phyloP scores from a whole-genome alignment of 768 basidiomycete genomes.

The Rhodotorula kratochvilovae region DNA sequence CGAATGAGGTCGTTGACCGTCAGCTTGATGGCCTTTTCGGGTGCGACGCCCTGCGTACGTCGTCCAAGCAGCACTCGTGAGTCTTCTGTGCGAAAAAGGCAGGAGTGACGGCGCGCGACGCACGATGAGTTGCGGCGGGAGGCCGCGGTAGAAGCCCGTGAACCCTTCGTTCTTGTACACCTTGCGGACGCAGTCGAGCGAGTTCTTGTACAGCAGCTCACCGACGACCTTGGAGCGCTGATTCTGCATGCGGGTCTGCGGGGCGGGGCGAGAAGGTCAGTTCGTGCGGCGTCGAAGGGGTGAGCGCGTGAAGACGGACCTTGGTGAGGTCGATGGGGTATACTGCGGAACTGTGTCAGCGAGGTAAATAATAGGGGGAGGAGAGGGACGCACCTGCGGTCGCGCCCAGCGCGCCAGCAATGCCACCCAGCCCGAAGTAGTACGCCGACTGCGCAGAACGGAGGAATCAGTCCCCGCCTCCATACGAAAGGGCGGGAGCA shows the following conservation, averaged over 20 bases:
- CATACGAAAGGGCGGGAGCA: conserved; percentile 46
- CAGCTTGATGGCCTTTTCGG: conserved; percentile 96
- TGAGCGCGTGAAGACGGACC: neutral
- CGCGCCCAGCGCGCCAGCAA: conserved; percentile 90
- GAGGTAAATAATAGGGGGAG: neutral
- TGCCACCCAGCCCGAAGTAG: conserved; percentile 76
- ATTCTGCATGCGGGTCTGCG: conserved; percentile 78
- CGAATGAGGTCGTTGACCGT: conserved; percentile 93
- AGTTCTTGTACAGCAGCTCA: conserved; percentile 94
- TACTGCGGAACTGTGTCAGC: conserved; percentile 50
- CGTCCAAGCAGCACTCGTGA: neutral
- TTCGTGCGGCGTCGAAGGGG: too few species aligned
- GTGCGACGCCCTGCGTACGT: conserved; percentile 71
- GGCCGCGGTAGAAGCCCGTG: conserved; percentile 90
- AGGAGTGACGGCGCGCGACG: conserved; percentile 34
- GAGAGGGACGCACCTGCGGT: conserved; percentile 55
- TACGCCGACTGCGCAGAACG: conserved; percentile 66
- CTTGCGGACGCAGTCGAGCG: conserved; percentile 84
- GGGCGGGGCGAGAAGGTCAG: neutral
- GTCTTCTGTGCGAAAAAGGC: neutral
- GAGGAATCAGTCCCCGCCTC: neutral
- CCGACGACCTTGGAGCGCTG: conserved; percentile 95
- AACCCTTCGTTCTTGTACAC: conserved; percentile 93
- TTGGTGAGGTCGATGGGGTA: conserved; percentile 62
- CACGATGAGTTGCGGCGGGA: conserved; percentile 89